Conservation (phyloP, 2,329 filamentous ascomycete genomes). For the Saccharata proteae region DNA sequence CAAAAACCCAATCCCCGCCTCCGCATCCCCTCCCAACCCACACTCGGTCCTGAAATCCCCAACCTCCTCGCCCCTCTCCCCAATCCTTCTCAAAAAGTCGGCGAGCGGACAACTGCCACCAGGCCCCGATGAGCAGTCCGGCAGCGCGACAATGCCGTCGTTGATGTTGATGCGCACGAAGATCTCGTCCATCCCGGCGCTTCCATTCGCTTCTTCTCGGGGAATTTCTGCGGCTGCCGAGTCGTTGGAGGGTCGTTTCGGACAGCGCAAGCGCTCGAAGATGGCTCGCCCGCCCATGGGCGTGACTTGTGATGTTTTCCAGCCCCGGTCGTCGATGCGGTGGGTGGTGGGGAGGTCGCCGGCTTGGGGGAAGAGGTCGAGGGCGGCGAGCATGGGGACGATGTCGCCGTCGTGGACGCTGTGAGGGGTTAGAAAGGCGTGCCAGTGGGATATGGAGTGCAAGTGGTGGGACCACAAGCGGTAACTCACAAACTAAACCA, state of each 20-base stretch:
- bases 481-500: slow-evolving; percentile 45
- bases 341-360: slow-evolving; percentile 36
- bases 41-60: slow-evolving; percentile 39
- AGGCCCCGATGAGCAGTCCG: slow-evolving; percentile 35
- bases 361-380: slow-evolving; percentile 36
- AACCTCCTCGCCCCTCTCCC: slow-evolving; percentile 27
- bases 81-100: slow-evolving; percentile 31
- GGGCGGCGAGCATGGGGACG: slow-evolving; percentile 40
- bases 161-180: slow-evolving; percentile 46
- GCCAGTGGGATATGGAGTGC: background rate
- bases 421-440: background rate
- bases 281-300: slow-evolving; percentile 47
- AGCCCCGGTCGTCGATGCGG: slow-evolving; percentile 32
- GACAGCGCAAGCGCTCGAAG: slow-evolving; percentile 41
- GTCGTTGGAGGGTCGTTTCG: slow-evolving; percentile 10
- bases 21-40: slow-evolving; percentile 29
- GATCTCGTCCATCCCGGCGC: slow-evolving; percentile 11
- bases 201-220: slow-evolving; percentile 3
- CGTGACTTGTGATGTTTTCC: slow-evolving; percentile 43
- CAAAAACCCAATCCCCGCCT: slow-evolving; percentile 36
- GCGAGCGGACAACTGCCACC: slow-evolving; percentile 35
- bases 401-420: slow-evolving; percentile 48
- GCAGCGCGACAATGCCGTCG: slow-evolving; percentile 41
- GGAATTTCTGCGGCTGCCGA: slow-evolving; percentile 1
- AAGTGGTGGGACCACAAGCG: background rate